Conservation (phyloP, 169 alveolate genomes). For the Theileria orientalis region DNA sequence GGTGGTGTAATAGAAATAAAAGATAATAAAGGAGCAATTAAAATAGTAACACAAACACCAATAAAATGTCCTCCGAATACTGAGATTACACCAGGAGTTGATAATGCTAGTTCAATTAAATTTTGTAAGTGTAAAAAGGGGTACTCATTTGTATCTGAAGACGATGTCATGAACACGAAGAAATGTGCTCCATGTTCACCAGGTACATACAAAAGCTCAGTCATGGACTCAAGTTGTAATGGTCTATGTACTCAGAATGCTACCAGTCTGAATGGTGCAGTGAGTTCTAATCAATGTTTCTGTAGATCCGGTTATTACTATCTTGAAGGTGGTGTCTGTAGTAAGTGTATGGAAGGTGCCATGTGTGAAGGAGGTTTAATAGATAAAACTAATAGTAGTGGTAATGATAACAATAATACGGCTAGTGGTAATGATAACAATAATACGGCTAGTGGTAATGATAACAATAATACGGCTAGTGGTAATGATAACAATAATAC, state of each 20-base stretch:
- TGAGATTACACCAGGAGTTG: conserved; percentile 79
- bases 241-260: conserved; percentile 79
- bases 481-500: no score
- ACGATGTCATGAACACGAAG: conserved; percentile 34
- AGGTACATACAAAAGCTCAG: conserved; percentile 80
- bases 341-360: conserved; percentile 80
- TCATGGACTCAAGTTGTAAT: conserved; percentile 76
- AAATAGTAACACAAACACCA: conserved; percentile 62
- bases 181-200: conserved; percentile 74
- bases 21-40: conserved; percentile 6
- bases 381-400: conserved; percentile 1
- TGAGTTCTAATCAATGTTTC: conserved; percentile 77
- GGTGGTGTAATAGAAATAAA: conserved; percentile 56
- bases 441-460: no score
- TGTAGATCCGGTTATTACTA: conserved; percentile 77
- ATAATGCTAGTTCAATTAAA: conserved; percentile 72
- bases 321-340: conserved; percentile 74
- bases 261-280: conserved; percentile 76
- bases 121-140: conserved; percentile 83
- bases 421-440: no score
- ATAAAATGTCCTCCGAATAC: conserved; percentile 74
- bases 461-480: no score
- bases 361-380: conserved; percentile 78
- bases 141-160: conserved; percentile 58
- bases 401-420: no score